These are phyloP conservation scores for Cladosporium halotolerans DNA, from an alignment of 2,329 filamentous ascomycete species.

Conservation along the genomic window DNA sequence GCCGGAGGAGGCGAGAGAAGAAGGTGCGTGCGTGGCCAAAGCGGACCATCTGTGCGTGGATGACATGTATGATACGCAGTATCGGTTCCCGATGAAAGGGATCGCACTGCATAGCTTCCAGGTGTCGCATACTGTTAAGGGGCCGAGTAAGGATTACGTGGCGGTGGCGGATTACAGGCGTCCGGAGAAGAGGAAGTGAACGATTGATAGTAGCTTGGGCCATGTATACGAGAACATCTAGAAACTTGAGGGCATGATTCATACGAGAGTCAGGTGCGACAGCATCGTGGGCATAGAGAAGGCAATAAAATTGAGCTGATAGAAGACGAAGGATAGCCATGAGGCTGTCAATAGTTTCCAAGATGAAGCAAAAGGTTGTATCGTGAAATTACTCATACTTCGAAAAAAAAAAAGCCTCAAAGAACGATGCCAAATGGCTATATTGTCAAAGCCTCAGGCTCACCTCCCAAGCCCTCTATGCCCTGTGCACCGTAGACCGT, in stretches of 20 bases:
- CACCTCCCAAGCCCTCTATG: conserved; percentile 16
- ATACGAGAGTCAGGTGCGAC: too few species aligned
- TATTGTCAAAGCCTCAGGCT: conserved; percentile 18
- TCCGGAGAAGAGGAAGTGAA: background rate
- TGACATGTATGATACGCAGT: conserved; percentile 63
- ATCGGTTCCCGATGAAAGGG: conserved; percentile 57
- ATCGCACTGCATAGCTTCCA: conserved; percentile 54
- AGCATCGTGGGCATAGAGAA: too few species aligned
- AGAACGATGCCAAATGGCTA: conserved; percentile 12
- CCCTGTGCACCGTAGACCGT: conserved; percentile 30
- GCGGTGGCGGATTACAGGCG: conserved; percentile 34
- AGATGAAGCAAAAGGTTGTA: background rate
- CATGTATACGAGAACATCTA: too few species aligned
- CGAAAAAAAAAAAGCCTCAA: background rate
- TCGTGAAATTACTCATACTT: conserved; percentile 1
- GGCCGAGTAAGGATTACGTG: conserved; percentile 68
- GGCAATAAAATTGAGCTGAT: too few species aligned
- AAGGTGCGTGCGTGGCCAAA: conserved; percentile 54
- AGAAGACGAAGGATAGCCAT: too few species aligned
- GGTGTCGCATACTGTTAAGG: conserved; percentile 60
- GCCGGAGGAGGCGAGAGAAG: conserved; percentile 28
- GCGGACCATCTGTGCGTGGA: conserved; percentile 64
- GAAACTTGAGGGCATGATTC: too few species aligned
- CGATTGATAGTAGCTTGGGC: too few species aligned
- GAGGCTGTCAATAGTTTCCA: too few species aligned